Base-by-base conservation (phyloP, 2,329 filamentous ascomycete genomes). In the Pseudofabraea citricarpa region DNA sequence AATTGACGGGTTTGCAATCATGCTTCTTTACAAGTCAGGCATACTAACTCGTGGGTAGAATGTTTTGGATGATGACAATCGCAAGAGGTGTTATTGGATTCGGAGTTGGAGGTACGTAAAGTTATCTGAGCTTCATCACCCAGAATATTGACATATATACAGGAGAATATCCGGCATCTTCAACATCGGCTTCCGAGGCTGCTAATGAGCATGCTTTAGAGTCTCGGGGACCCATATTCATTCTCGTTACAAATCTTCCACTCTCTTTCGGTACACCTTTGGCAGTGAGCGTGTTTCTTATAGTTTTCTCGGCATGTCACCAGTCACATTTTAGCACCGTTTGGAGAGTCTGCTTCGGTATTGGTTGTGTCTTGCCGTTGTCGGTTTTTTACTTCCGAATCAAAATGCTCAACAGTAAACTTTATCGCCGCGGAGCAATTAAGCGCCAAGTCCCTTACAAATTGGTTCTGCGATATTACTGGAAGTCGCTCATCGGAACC, bases 371-470 rank as follows among this genome's bases (percentile, higher is more conserved):
- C 32, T 62, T 75, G 13, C 76, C 76, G 1, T 58, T 79, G 7
- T 68, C 70, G 2, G 66, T 79, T 32, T 75, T 79, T 45, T 77
- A 77, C 56, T 75, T 79, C 47, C 73, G 76, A 12, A 57, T 79
- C 31, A 73, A 66, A 48, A 72, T 73, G 65, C 60, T 73, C 37
- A 77, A 70, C 59, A 77, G 62, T 37, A 71, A 62, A 54, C 71
- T 73, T 9, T 75, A 73, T 48, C 68, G 68, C 20, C 70, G 70
- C 2, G 71, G 73, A 4, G 74, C 75, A 0, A 79, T 78, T 58
- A 75, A 77, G 52, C 61, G 56, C 16, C 58, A 59, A 6, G 69
- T 79, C 0, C 72, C 75, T 0, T 75, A 79, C 48, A 51, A 56
- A 1, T 63, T 79, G 0, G 66, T 76, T 5, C 27, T 74, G 8